Evolutionary conservation across 2,329 filamentous ascomycete genomes (phyloP).

Genomic region (Aspergillus sp.): DNA sequence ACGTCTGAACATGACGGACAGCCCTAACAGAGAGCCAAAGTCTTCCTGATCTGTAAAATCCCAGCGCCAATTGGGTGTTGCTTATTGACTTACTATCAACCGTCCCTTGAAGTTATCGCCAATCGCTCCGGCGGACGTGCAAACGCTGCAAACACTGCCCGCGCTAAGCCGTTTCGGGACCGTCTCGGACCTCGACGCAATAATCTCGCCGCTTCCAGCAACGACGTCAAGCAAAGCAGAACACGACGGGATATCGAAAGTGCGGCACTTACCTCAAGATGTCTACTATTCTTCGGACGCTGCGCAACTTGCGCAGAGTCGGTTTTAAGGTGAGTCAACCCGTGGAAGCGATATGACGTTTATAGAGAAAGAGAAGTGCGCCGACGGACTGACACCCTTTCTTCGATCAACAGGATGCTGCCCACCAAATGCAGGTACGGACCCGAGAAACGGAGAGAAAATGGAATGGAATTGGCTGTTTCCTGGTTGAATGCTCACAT

Average conservation of each 20-base stretch:
- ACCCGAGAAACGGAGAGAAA: constrained; percentile 2
- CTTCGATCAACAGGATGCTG: constrained; percentile 60
- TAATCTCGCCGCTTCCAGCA: constrained; percentile 7
- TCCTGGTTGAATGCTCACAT: constrained; percentile 15
- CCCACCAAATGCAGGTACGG: constrained; percentile 79
- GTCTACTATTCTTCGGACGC: constrained; percentile 82
- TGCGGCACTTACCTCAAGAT: constrained; percentile 48
- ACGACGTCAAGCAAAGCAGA: constrained; percentile 6
- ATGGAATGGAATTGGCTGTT: constrained; percentile 2
- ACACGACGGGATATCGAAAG: constrained; percentile 3
- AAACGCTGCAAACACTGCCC: constrained; percentile 29
- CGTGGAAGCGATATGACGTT: too few species aligned
- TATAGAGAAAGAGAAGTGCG: too few species aligned
- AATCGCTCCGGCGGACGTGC: constrained; percentile 9
- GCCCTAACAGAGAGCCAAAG: neutral
- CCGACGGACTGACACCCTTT: constrained; percentile 7
- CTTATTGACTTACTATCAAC: neutral
- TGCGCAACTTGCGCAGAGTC: constrained; percentile 78
- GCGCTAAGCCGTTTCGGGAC: constrained; percentile 19
- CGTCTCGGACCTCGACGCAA: constrained; percentile 11
- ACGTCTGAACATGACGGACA: constrained; percentile 31
- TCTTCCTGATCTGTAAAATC: constrained; percentile 14
- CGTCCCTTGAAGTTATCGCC: neutral
- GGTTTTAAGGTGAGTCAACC: constrained; percentile 64
- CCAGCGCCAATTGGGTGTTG: neutral